A percentile compares a stretch with the other conserved stretches of the same genome.
phyloP scores from a whole-genome alignment of 768 basidiomycete species.

The Candolleomyces efflorescens region DNA sequence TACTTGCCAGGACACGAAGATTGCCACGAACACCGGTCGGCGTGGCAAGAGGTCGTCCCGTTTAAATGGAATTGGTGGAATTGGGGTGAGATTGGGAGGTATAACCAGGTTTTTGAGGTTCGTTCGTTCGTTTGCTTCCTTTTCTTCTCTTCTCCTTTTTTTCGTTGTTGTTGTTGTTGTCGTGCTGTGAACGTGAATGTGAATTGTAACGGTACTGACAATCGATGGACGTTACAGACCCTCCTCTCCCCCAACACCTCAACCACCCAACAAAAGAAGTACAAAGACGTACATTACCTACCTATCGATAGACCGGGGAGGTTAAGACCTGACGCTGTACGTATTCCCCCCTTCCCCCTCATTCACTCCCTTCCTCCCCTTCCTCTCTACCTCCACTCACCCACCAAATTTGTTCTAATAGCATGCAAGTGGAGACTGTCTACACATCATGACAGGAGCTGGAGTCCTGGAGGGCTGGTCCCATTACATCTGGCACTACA shows the following conservation, averaged over 20 bases:
- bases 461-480: slow-evolving; percentile 49
- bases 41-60: slow-evolving; percentile 43
- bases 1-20: slow-evolving; percentile 66
- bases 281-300: too few species aligned
- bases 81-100: slow-evolving; percentile 57
- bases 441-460: slow-evolving; percentile 45
- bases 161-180: neutral
- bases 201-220: slow-evolving; percentile 29
- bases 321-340: slow-evolving; percentile 55
- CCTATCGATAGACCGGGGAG: too few species aligned
- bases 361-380: neutral
- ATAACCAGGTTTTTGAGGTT: slow-evolving; percentile 59
- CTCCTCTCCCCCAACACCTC: slow-evolving; percentile 43
- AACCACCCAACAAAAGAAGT: too few species aligned
- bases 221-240: slow-evolving; percentile 56
- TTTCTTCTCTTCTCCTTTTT: neutral
- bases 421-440: slow-evolving; percentile 42
- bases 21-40: slow-evolving; percentile 45
- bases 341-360: too few species aligned
- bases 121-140: slow-evolving; percentile 9
- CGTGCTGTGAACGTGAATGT: neutral
- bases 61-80: slow-evolving; percentile 54
- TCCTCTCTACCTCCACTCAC: neutral
- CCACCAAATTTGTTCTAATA: slow-evolving; percentile 11
- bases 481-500: slow-evolving; percentile 45